A percentile compares a stretch with the other conserved stretches of the same genome.
phyloP scores from a whole-genome alignment of 441 rosid species.

The Populus trichocarpa region DNA sequence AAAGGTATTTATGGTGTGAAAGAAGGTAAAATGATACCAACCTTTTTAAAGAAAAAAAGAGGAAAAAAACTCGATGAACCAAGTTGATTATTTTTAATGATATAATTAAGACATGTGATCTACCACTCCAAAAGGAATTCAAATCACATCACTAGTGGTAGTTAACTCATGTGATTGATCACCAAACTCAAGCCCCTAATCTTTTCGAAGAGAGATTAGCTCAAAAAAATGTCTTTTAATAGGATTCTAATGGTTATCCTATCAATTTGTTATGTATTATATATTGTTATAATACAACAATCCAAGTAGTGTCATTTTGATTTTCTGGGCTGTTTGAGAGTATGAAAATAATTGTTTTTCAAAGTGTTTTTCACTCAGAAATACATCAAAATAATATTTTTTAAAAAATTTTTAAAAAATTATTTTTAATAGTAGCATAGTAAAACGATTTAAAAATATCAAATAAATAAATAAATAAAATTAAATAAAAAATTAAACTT shows the following conservation, averaged over 20 bases:
- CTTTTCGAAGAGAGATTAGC: constrained; percentile 22
- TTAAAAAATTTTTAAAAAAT: no score
- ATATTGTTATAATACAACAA: constrained; percentile 1
- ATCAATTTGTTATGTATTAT: constrained; percentile 15
- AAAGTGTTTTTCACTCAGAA: no score
- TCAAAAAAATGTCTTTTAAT: constrained; percentile 1
- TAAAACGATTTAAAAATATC: no score
- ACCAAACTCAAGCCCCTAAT: constrained; percentile 27
- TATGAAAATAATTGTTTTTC: rapidly evolving
- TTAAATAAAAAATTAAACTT: no score
- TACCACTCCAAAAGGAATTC: constrained; percentile 11
- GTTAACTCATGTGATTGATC: constrained; percentile 37
- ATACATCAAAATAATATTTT: no score
- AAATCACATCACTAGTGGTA: constrained; percentile 35
- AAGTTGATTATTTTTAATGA: no score
- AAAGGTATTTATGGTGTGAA: no score
- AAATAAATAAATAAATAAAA: no score
- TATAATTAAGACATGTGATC: constrained; percentile 30
- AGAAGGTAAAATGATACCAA: no score
- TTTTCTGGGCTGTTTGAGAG: background rate
- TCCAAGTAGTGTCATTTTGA: background rate
- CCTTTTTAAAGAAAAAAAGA: no score
- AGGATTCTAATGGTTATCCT: constrained; percentile 9
- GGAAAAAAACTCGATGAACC: no score
- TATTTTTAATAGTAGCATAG: no score